phyloP scores from a whole-genome alignment of 345 rosid species.

The Pseudoturritis turrita region DNA sequence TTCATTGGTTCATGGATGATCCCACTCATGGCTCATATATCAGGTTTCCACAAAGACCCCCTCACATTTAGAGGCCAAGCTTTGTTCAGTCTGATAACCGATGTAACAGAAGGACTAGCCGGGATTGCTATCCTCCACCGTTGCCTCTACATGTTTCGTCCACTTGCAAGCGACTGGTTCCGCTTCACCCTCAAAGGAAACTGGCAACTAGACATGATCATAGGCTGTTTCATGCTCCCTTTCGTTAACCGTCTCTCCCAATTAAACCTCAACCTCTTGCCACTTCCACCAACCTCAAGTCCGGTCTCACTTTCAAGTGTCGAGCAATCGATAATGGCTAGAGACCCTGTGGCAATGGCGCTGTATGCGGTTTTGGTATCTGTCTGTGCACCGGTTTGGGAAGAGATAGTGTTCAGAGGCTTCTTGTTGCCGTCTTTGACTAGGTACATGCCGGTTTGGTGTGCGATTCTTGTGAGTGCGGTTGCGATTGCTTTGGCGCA shows the following conservation, averaged over 20 bases:
- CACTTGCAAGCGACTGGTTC: constrained; percentile 91
- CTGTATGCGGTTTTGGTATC: constrained; percentile 85
- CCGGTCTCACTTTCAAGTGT: constrained; percentile 83
- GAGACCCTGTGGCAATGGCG: constrained; percentile 96
- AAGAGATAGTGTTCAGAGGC: constrained; percentile 96
- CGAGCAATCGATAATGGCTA: constrained; percentile 91
- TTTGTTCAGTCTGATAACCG: constrained; percentile 93
- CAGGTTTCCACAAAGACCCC: constrained; percentile 87
- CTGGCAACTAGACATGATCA: constrained; percentile 76
- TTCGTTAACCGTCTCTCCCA: constrained; percentile 89
- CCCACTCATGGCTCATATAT: constrained; percentile 79
- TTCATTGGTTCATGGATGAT: constrained; percentile 95
- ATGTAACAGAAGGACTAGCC: constrained; percentile 89
- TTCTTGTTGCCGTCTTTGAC: constrained; percentile 96
- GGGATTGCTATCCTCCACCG: constrained; percentile 87
- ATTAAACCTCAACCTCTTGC: constrained; percentile 79
- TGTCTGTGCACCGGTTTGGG: constrained; percentile 97
- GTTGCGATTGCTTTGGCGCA: constrained; percentile 94
- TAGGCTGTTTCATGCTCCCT: constrained; percentile 98
- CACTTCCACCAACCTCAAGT: constrained; percentile 64
- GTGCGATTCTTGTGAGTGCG: constrained; percentile 86
- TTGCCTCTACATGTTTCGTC: constrained; percentile 79
- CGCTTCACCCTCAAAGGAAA: constrained; percentile 68
- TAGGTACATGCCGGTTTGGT: constrained; percentile 97
- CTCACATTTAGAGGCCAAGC: constrained; percentile 97